Conservation (phyloP, 768 basidiomycete genomes). For the Amanita phalloides region DNA sequence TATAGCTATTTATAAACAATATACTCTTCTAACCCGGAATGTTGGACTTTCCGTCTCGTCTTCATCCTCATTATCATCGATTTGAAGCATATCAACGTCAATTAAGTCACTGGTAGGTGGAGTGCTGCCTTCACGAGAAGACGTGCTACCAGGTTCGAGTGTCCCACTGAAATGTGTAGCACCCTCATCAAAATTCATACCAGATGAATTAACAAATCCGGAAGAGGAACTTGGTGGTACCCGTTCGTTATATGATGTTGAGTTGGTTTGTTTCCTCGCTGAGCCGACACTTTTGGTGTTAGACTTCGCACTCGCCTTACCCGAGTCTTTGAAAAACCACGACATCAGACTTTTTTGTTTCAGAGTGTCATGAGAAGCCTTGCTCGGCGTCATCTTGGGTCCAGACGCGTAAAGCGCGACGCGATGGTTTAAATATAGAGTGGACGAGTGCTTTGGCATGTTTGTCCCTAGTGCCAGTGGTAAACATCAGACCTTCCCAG, state of each 20-base stretch:
- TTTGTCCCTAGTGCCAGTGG: not conserved
- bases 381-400: conserved; percentile 28
- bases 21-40: not conserved
- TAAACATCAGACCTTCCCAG: conserved; percentile 3
- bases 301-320: not conserved
- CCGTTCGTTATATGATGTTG: not conserved
- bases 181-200: conserved; percentile 1
- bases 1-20: not conserved
- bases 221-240: conserved; percentile 2
- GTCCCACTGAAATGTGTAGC: conserved; percentile 1
- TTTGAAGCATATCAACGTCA: conserved; percentile 63
- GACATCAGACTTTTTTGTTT: conserved; percentile 71
- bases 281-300: not conserved
- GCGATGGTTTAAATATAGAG: not conserved
- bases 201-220: conserved; percentile 3
- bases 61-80: conserved; percentile 31
- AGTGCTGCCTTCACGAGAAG: conserved; percentile 41
- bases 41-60: conserved; percentile 11
- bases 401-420: not conserved
- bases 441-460: not conserved
- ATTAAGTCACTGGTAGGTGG: conserved; percentile 74
- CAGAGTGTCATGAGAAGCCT: conserved; percentile 27
- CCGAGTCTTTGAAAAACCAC: conserved; percentile 39
- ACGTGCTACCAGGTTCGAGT: conserved; percentile 19
- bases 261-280: not conserved